Conservation (phyloP, 306 rosid genomes). For the Fragaria ananassa region DNA sequence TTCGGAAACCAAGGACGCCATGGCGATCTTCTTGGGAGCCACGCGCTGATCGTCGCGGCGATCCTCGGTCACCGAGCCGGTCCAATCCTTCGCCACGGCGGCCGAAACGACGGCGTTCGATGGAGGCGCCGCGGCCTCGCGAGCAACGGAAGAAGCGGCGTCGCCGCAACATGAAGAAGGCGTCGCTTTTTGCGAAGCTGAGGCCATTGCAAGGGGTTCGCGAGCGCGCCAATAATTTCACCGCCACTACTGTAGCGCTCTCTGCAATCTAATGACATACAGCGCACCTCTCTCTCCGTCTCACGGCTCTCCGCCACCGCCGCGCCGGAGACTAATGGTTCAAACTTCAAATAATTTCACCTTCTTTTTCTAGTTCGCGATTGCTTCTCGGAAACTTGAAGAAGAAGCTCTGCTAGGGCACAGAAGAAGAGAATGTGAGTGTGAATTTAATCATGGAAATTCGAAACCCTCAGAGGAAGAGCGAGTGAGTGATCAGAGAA, state of each 20-base stretch:
- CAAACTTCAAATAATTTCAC: no score
- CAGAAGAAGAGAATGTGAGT: slow-evolving; percentile 2
- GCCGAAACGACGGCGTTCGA: slow-evolving; percentile 32
- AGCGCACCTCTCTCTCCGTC: slow-evolving; percentile 41
- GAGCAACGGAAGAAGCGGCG: slow-evolving; percentile 27
- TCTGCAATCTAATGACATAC: slow-evolving; percentile 68
- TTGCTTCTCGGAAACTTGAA: neutral
- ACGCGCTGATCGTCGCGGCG: slow-evolving; percentile 42
- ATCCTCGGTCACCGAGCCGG: slow-evolving; percentile 19
- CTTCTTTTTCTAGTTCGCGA: neutral
- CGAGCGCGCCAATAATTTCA: slow-evolving; percentile 64
- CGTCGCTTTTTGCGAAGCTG: slow-evolving; percentile 89
- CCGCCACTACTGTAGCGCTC: slow-evolving; percentile 39
- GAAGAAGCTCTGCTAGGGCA: neutral
- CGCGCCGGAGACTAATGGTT: neutral
- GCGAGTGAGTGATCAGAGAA: slow-evolving; percentile 14
- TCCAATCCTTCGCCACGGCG: slow-evolving; percentile 59
- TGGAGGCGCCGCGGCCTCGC: slow-evolving; percentile 26
- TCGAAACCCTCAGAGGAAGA: neutral
- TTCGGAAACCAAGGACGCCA: slow-evolving; percentile 55
- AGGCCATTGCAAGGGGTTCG: slow-evolving; percentile 85
- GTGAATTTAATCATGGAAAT: neutral
- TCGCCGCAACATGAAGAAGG: slow-evolving; percentile 28
- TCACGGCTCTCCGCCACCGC: slow-evolving; percentile 17
- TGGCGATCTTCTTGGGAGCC: slow-evolving; percentile 37